Conservation (phyloP, 176 grass and related monocot species). For the Poa pratensis region DNA sequence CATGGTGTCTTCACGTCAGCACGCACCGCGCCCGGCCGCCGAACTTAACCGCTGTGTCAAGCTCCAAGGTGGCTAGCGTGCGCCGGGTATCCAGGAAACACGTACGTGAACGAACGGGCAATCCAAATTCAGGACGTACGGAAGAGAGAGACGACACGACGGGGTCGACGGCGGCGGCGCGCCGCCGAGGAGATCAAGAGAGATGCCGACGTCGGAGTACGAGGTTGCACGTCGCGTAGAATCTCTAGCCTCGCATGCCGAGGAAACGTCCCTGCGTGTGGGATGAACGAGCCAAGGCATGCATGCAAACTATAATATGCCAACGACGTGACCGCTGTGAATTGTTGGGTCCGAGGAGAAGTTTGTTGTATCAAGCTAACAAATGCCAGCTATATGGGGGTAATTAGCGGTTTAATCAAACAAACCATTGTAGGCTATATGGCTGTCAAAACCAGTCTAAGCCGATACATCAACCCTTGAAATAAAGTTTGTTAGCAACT, state of each 20-base stretch:
- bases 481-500: no score
- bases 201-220: background rate
- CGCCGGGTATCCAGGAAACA: background rate
- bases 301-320: background rate
- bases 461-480: no score
- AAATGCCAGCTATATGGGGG: no score
- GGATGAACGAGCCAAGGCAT: background rate
- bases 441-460: no score
- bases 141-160: background rate
- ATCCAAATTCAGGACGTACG: background rate
- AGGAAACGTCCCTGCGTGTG: no score
- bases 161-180: background rate
- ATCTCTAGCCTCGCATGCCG: background rate
- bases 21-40: conserved; percentile 8
- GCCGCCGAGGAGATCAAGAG: background rate
- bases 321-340: background rate
- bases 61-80: background rate
- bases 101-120: background rate
- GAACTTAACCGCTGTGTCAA: conserved; percentile 22
- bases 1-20: conserved; percentile 47
- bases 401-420: no score
- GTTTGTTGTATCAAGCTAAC: no score
- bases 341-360: background rate
- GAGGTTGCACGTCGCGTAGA: background rate
- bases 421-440: no score